Evolutionary conservation across 2,329 filamentous ascomycete species (phyloP), one percentile per base, ranked within the genome.

Genomic region (Lecanicillium sp.): DNA sequence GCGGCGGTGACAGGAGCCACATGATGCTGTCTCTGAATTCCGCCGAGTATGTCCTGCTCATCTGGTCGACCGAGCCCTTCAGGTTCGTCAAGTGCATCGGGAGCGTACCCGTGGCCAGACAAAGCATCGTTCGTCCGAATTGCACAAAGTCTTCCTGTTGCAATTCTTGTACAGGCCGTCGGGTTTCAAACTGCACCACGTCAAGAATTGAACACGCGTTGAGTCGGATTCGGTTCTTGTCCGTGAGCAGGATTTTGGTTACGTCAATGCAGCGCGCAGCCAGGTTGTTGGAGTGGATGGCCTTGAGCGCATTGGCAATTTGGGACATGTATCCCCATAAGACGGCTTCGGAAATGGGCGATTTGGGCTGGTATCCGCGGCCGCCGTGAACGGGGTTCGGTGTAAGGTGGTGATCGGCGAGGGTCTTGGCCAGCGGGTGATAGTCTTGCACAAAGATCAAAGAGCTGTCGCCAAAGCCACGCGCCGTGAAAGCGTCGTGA

Each of bases 241-340:
- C 84, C 0, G 90, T 96, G 17, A 97, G 57, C 13, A 98, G 73
- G 41, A 98, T 81, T 59, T 97, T 97, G 61, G 79, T 90, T 11
- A 86, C 73, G 43, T 92, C 87, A 33, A 98, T 79, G 37, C 90
- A 83, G 35, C 89, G 77, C 28, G 89, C 90, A 17, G 92, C 90
- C 29, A 97, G 70, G 15, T 85, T 84, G 40, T 74, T 77, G 11
- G 74, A 72, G 56, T 98, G 92, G 29, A 98, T 90, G 1, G 84
- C 76, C 55, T 87, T 90, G 27, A 98, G 67, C 1, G 87, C 92
- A 47, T 84, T 92, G 29, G 87, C 81, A 44, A 98, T 82, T 59
- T 98, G 92, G 5, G 89, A 84, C 44, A 96, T 79, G 57, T 97
- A 98, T 32, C 80, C 79, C 92, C 92, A 98, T 2, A 98, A 63